A percentile compares a stretch with the other conserved stretches of the same genome.
Evolutionary conservation across 495 filamentous ascomycete species (phyloP).

Genomic region (Trichoderma orchidacearum): DNA sequence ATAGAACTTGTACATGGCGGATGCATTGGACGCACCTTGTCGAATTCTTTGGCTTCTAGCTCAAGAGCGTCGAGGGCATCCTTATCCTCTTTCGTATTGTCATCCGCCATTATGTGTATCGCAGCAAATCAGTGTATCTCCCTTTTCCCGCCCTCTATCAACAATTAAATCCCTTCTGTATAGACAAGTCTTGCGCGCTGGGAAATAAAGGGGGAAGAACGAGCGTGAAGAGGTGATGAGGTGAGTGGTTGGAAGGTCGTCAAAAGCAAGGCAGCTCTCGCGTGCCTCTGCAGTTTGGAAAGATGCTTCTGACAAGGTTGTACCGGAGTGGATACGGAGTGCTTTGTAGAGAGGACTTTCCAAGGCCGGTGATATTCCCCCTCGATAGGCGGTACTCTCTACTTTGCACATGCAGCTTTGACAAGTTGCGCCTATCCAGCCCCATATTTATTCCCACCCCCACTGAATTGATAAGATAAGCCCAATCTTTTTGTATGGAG

Average conservation of each 20-base stretch:
- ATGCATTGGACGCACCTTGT: constrained; percentile 43
- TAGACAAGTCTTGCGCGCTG: no score
- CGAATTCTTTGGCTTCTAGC: constrained; percentile 76
- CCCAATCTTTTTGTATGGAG: not conserved
- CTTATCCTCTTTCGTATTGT: constrained; percentile 40
- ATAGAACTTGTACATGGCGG: not conserved
- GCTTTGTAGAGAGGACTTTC: no score
- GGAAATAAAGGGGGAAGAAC: no score
- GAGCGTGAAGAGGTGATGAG: not conserved
- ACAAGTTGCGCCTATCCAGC: not conserved
- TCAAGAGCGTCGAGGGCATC: constrained; percentile 78
- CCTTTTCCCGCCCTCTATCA: no score
- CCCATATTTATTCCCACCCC: not conserved
- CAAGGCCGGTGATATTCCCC: no score
- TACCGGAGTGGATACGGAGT: no score
- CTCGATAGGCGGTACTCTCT: no score
- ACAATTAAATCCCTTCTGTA: not conserved
- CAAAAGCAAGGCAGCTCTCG: not conserved
- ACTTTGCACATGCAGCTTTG: not conserved
- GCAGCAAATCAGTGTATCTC: no score
- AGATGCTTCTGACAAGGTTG: not conserved
- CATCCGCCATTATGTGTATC: constrained; percentile 6
- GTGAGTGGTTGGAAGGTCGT: not conserved
- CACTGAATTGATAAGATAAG: constrained; percentile 5
- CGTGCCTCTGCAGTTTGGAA: not conserved